Base-by-base conservation (phyloP, 2,329 filamentous ascomycete genomes). In the Microsporum canis region DNA sequence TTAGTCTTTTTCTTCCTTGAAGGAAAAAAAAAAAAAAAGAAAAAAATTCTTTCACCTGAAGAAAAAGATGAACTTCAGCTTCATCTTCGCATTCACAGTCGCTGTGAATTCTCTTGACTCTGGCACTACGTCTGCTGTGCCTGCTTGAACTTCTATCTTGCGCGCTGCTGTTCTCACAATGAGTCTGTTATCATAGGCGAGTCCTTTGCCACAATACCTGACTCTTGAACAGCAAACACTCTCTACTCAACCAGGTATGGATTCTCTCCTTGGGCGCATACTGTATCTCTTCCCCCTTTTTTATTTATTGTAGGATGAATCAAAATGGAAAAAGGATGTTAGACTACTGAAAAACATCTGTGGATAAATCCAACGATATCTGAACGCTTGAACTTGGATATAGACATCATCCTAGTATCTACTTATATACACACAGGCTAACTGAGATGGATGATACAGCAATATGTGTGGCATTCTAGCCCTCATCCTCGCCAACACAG, bases 381-480 rank as follows among this genome's bases (percentile, higher is more conserved):
- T 58, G 8, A 57, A 60, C 36, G 60, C 71, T 72, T 53, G 60
- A 29, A 12, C 27, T 53, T 56, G 2, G 1, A 10, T 3, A 17
- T 47, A 29, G 2, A 47, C 2, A 29, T 47, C 23, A 23, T 17
- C 1, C 1, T 17, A 17, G 17, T 47, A 1, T 38, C 33, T 45
- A n/a, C 5, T 43, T 43, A 47, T 47, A 3, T 47, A 10, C 23
- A 47, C 17, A 7, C 3, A 6, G 10, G 43, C 43, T 47, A 47
- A 47, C 17, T 29, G 8, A 4, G 23, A 12, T 43, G 39, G 10
- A 61, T 31, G 41, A 58, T 27, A 27, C 17, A 39, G 33, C 65
- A 71, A 77, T 47, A 86, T 86, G 83, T 86, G 83, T 73, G 83
- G 83, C 68, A 83, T 86, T 65, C 76, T 85, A 61, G 83, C 78